Base-by-base conservation (phyloP, 306 rosid species). In the Fagus crenata region DNA sequence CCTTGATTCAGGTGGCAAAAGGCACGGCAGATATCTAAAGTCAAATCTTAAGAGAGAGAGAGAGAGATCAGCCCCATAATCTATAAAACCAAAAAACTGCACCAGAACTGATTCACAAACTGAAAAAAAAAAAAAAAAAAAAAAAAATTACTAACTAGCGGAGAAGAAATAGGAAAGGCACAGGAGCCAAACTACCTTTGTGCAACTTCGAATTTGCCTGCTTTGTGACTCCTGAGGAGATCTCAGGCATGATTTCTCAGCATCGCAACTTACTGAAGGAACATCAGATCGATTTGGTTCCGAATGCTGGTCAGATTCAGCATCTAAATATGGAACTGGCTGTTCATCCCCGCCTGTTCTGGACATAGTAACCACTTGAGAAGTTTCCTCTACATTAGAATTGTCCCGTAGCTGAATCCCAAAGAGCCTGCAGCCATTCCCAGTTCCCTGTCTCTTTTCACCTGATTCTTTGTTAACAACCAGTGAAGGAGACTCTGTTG, bases 131-230 rank as follows among this genome's bases (percentile, higher is more conserved):
- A 22, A 22, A 22, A 22, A 22, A 22, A 22, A 22, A 22, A 22
- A 22, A 22, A 22, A 22, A 55, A 18, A 40, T 33, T 53, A 43
- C 41, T 43, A 12, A 68, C 35, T 36, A 49, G 32, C 31, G 53
- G 73, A 33, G 7, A 7, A 61, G 35, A 43, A 33, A 7, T 15
- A 3, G 22, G 43, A 49, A 73, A 72, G 53, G 4, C 15, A 35
- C 73, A 77, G 32, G 31, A 82, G 42, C 65, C 15, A 17, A 61
- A 77, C 75, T 86, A 94, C 98, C 97, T 94, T 94, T 3, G 98
- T 94, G 91, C 98, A 94, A 80, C 98, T 94, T 78, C 98, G 90
- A 77, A 87, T 94, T 85, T 94, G 98, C 86, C 88, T 92, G 86
- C 93, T 89, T 75, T 90, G 97, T 39, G 85, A 87, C 82, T 92